Percentiles rank a stretch among this genome's conserved stretches.
phyloP scores from a whole-genome alignment of 2,329 filamentous ascomycete genomes.

The Talaromyces rugulosus region DNA sequence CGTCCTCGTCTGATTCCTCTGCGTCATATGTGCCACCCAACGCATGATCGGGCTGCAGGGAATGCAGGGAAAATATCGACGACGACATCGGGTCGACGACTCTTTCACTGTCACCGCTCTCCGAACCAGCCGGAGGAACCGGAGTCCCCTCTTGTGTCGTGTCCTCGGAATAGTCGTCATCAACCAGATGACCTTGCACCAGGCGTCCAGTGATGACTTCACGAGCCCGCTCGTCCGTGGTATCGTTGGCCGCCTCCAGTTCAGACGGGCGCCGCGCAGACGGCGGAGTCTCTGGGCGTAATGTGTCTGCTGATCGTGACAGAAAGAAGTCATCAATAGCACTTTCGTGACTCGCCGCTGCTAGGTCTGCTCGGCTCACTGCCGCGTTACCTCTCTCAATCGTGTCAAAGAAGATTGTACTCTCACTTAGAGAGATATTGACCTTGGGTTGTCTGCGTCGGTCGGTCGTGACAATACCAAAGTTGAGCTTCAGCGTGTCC shows the following conservation, averaged over 20 bases:
- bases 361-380: not conserved
- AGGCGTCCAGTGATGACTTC: constrained; percentile 90
- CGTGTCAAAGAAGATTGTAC: constrained; percentile 69
- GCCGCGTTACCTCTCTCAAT: constrained; percentile 42
- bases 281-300: constrained; percentile 34
- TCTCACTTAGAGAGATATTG: constrained; percentile 65
- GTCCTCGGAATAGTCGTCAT: constrained; percentile 75
- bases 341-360: constrained; percentile 2
- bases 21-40: constrained; percentile 83
- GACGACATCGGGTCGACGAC: constrained; percentile 81
- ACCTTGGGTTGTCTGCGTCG: constrained; percentile 49
- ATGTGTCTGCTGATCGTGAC: constrained; percentile 21
- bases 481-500: constrained; percentile 94
- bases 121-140: constrained; percentile 44
- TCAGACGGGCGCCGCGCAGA: constrained; percentile 40
- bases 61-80: constrained; percentile 73
- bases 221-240: constrained; percentile 74
- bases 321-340: constrained; percentile 11
- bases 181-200: constrained; percentile 90
- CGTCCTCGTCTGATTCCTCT: constrained; percentile 87
- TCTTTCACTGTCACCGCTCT: constrained; percentile 46
- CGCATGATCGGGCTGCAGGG: constrained; percentile 65
- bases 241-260: constrained; percentile 49
- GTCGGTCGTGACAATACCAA: constrained; percentile 73
- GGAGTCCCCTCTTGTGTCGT: constrained; percentile 57